Conservation (phyloP, 495 filamentous ascomycete species). For the Aspergillus bertholletiae region DNA sequence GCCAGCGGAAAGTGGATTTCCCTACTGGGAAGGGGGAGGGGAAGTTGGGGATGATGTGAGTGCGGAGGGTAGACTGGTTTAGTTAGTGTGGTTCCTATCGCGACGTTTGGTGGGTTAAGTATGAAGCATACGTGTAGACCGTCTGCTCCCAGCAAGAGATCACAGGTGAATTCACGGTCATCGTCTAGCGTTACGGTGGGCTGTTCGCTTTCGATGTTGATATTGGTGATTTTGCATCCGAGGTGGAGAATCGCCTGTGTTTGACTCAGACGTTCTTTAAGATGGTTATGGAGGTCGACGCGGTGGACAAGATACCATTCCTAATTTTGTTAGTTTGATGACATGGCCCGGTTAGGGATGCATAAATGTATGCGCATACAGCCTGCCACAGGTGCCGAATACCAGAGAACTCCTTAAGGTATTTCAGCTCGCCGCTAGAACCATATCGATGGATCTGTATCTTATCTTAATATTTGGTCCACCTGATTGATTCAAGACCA, state of each 20-base stretch:
- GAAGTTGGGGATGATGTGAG: conserved; percentile 14
- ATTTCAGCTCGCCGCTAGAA: conserved; percentile 14
- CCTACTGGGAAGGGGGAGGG: conserved; percentile 18
- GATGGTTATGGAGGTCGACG: conserved; percentile 48
- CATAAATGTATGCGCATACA: conserved; percentile 8
- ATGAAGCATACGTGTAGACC: conserved; percentile 36
- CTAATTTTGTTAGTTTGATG: conserved; percentile 1
- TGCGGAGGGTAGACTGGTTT: conserved; percentile 22
- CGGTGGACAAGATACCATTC: conserved; percentile 47
- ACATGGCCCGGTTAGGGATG: not conserved
- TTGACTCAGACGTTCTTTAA: conserved; percentile 37
- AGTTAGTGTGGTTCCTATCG: conserved; percentile 1
- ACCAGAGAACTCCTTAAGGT: conserved; percentile 14
- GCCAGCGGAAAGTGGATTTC: conserved; percentile 28
- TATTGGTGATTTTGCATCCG: conserved; percentile 46
- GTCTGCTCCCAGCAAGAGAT: conserved; percentile 59
- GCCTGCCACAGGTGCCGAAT: conserved; percentile 22
- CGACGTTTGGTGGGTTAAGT: not conserved
- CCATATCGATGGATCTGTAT: conserved; percentile 22
- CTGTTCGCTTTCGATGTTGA: conserved; percentile 36
- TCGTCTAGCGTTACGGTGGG: conserved; percentile 41
- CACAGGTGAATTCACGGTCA: conserved; percentile 47
- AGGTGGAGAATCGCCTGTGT: conserved; percentile 44
- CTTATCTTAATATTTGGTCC: too few species aligned
- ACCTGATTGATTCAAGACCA: too few species aligned